A percentile compares a stretch with the other conserved stretches of the same genome.
phyloP scores from a whole-genome alignment of 1,284 basidiomycete species.

The Ganoderma resinaceum region DNA sequence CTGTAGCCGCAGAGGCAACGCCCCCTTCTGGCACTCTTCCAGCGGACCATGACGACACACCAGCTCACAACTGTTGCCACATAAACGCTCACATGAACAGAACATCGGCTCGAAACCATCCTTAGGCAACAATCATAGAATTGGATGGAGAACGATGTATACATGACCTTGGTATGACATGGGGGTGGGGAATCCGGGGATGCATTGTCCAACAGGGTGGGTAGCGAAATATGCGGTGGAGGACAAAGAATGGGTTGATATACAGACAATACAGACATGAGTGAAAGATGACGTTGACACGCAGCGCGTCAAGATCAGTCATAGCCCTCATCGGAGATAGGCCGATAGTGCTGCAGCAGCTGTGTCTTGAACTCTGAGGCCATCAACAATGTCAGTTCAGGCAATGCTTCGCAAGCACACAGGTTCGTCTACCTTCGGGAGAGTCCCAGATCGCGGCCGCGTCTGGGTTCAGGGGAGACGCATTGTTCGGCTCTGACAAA shows the following conservation, averaged over 20 bases:
- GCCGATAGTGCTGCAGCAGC: slow-evolving; percentile 77
- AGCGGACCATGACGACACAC: not conserved
- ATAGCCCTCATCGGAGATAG: slow-evolving; percentile 54
- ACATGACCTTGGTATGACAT: slow-evolving; percentile 27
- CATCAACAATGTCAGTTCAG: not conserved
- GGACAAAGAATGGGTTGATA: slow-evolving; percentile 23
- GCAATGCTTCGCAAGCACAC: not conserved
- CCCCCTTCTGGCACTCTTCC: not conserved
- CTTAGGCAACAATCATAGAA: not conserved
- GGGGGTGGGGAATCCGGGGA: slow-evolving; percentile 20
- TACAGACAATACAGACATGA: slow-evolving; percentile 21
- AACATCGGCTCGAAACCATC: not conserved
- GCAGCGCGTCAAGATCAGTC: slow-evolving; percentile 38
- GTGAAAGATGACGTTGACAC: slow-evolving; percentile 12
- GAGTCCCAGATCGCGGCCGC: slow-evolving; percentile 81
- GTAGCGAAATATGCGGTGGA: slow-evolving; percentile 24
- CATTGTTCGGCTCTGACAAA: slow-evolving; percentile 85
- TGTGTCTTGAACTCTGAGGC: slow-evolving; percentile 71
- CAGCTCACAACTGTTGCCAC: not conserved
- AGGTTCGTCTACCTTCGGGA: slow-evolving; percentile 57
- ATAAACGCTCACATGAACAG: not conserved
- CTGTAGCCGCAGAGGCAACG: not conserved
- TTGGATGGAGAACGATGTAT: slow-evolving; percentile 7
- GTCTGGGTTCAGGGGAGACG: slow-evolving; percentile 84
- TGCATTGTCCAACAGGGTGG: slow-evolving; percentile 30